Base-by-base conservation (phyloP, 1,284 basidiomycete genomes). In the Boletus sp. region DNA sequence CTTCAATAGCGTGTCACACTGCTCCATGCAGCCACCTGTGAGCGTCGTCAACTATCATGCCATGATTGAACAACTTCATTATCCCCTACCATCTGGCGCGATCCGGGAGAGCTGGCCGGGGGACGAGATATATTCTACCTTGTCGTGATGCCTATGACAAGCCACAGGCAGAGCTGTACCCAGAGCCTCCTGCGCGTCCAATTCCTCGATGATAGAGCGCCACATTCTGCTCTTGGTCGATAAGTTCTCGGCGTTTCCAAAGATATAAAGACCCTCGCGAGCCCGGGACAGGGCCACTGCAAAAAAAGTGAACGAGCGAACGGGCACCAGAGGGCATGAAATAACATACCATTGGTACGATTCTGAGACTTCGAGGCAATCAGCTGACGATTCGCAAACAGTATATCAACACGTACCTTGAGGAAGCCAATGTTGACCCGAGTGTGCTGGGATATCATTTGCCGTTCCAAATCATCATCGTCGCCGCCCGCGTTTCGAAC, bases 271-370 rank as follows among this genome's bases (percentile, higher is more conserved):
- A 3, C 86, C 87, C 50, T 89, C 76, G 39, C 78, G 74, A 4
- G 87, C 86, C 17, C 85, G 73, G 17, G 86, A 88, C n/a, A 90
- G 60, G 0, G 86, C 85, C 20, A 90, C 86, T 76, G 72, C 7
- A 30, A 6, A 32, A 37, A 16, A 10, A 41, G 26, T 5, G 32
- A 47, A 13, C 3, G 12, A 6, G 37, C 12, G 29, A 41, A 5
- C 10, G 32, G 29, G 8, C 19, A 26, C n/a, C 27, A 16, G 1
- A 22, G 14, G 8, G 10, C 2, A 35, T 3, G 36, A 17, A 29
- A 25, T n/a, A 34, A 50, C 40, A 10, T 58, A 74, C 75, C 76
- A 48, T 82, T 82, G 17, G 74, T 77, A 27, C 79, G 68, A 56
- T 83, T 82, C 49, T 73, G 68, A 0, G 78, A 80, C 78, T 81